Percentiles rank a stretch among this genome's conserved stretches.
Evolutionary conservation across 768 basidiomycete genomes (phyloP).

Genomic region (Dendrothele bispora): DNA sequence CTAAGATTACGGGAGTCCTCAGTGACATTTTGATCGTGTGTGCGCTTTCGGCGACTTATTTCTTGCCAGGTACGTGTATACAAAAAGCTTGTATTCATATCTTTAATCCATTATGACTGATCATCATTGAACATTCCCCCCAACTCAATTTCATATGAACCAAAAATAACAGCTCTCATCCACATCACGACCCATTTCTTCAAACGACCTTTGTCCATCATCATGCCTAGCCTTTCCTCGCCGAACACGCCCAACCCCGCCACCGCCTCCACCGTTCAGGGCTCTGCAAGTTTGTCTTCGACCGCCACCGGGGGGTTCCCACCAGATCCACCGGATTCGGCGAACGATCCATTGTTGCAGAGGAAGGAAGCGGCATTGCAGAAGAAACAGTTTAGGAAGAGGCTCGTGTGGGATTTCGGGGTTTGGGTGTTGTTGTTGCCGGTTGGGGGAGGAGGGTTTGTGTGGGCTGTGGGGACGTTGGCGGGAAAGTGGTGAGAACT

Average conservation of each 20-base stretch:
- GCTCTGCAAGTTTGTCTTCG: conserved; percentile 11
- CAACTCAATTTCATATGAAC: too few relatives aligned
- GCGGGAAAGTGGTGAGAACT: conserved; percentile 47
- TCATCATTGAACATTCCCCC: too few relatives aligned
- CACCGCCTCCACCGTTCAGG: conserved; percentile 15
- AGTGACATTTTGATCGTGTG: conserved; percentile 50
- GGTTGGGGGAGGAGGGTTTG: conserved; percentile 51
- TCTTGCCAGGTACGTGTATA: conserved; percentile 54
- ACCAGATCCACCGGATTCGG: conserved; percentile 27
- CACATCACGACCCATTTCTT: conserved; percentile 86
- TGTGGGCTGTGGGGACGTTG: conserved; percentile 59
- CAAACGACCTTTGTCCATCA: conserved; percentile 79
- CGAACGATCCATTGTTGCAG: conserved; percentile 71
- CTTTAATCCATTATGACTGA: not conserved
- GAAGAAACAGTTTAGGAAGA: conserved; percentile 63
- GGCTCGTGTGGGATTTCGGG: conserved; percentile 83
- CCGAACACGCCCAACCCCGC: conserved; percentile 31
- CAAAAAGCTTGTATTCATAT: not conserved
- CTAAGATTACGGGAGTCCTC: conserved; percentile 34
- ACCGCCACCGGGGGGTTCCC: too few relatives aligned
- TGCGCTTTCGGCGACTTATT: conserved; percentile 57
- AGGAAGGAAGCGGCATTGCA: conserved; percentile 87
- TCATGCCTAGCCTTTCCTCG: conserved; percentile 61
- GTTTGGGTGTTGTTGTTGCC: conserved; percentile 75
- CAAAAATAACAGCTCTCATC: conserved; percentile 62